A percentile compares a stretch with the other conserved stretches of the same genome.
Evolutionary conservation across 495 filamentous ascomycete genomes (phyloP).

Genomic region (Aspergillus nidulans): DNA sequence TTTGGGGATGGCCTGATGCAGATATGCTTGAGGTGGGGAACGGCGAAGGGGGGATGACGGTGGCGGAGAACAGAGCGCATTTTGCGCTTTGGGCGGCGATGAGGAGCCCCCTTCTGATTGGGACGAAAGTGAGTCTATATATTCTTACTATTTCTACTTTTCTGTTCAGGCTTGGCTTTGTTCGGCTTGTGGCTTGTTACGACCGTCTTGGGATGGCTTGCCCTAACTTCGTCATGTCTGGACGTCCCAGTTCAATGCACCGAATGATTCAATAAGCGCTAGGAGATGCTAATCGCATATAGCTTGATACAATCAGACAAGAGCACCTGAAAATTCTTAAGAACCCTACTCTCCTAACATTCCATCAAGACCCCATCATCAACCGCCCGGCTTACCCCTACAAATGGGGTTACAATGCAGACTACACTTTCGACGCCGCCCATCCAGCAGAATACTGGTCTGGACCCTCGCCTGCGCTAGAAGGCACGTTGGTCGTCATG

Average conservation of each 20-base stretch:
- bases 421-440: constrained; percentile 57
- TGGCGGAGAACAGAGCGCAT: constrained; percentile 44
- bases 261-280: too few species aligned
- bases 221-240: too few species aligned
- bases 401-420: constrained; percentile 60
- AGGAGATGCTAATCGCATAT: constrained; percentile 5
- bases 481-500: constrained; percentile 50
- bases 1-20: constrained; percentile 55
- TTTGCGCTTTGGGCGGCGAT: constrained; percentile 55
- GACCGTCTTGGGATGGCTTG: too few species aligned
- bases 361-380: constrained; percentile 55
- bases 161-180: too few species aligned
- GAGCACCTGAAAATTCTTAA: constrained; percentile 51
- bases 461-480: constrained; percentile 43
- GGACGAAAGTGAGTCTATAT: constrained; percentile 39
- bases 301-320: constrained; percentile 41
- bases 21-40: constrained; percentile 62
- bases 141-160: neutral
- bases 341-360: constrained; percentile 54
- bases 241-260: too few species aligned
- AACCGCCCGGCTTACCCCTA: constrained; percentile 56
- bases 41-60: constrained; percentile 55
- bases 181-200: neutral
- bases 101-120: constrained; percentile 56
- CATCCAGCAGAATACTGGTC: constrained; percentile 61